phyloP scores from a whole-genome alignment of 208 protist genomes.

The Leishmania tropica region DNA sequence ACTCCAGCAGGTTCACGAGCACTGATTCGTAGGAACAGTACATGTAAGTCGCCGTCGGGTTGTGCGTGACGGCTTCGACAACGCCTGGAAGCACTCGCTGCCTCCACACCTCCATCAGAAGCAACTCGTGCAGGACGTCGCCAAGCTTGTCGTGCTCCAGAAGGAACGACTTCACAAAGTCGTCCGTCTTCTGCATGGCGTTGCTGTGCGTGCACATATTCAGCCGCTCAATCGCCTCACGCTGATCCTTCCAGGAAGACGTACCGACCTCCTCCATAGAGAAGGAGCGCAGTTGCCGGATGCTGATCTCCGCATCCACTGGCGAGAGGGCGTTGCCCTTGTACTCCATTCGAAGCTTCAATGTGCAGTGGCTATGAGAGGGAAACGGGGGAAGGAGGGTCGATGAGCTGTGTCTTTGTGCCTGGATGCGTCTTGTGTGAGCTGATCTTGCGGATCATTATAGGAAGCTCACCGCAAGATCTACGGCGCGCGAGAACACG shows the following conservation, averaged over 20 bases:
- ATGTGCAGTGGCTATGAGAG: not conserved
- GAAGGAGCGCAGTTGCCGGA: constrained; percentile 72
- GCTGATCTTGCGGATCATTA: not conserved
- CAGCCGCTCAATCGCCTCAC: constrained; percentile 74
- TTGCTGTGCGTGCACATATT: constrained; percentile 94
- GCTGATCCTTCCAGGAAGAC: constrained; percentile 82
- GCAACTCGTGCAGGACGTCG: constrained; percentile 79
- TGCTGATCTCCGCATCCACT: constrained; percentile 69
- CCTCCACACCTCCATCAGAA: constrained; percentile 88
- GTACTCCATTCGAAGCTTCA: constrained; percentile 63
- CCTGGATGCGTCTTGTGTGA: not conserved
- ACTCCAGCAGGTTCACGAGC: constrained; percentile 90
- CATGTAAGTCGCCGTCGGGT: constrained; percentile 82
- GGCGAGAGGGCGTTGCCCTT: constrained; percentile 50
- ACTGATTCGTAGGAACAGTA: constrained; percentile 85
- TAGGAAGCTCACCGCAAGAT: not conserved
- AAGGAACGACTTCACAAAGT: constrained; percentile 85
- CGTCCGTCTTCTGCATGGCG: constrained; percentile 79
- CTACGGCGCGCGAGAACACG: not conserved
- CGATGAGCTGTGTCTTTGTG: not conserved
- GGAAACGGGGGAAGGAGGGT: no score
- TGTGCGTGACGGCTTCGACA: constrained; percentile 46
- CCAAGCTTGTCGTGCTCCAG: constrained; percentile 80
- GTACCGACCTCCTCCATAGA: constrained; percentile 66
- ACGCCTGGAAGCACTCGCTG: constrained; percentile 71